Conservation (phyloP, 2,329 filamentous ascomycete genomes). For the Apiospora rasikravindrae region DNA sequence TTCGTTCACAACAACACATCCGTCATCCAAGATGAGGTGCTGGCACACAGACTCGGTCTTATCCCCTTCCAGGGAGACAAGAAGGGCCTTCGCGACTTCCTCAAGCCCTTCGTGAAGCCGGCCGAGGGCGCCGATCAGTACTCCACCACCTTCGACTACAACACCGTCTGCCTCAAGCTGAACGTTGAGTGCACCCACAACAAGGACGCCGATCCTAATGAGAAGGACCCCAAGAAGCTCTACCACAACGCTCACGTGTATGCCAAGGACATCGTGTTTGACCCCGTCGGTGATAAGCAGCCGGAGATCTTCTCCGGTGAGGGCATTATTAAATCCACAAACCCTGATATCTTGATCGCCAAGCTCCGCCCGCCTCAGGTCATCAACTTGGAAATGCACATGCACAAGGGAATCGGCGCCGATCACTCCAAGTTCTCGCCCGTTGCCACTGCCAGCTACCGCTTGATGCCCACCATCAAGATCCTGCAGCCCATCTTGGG, state of each 20-base stretch:
- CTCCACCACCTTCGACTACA: constrained; percentile 74
- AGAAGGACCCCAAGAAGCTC: constrained; percentile 81
- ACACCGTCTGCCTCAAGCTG: constrained; percentile 82
- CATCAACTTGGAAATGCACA: constrained; percentile 87
- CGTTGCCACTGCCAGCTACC: constrained; percentile 92
- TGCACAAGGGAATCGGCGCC: constrained; percentile 89
- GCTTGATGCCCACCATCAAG: constrained; percentile 84
- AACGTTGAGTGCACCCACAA: constrained; percentile 83
- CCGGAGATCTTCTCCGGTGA: constrained; percentile 70
- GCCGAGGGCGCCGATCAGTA: constrained; percentile 64
- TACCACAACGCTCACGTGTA: constrained; percentile 88
- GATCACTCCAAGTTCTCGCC: constrained; percentile 98
- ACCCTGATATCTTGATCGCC: constrained; percentile 92
- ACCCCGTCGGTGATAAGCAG: constrained; percentile 74
- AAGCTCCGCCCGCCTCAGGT: constrained; percentile 92
- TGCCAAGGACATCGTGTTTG: constrained; percentile 77
- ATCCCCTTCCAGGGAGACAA: constrained; percentile 85
- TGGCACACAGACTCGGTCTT: constrained; percentile 86
- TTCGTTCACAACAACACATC: constrained; percentile 97
- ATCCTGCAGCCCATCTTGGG: constrained; percentile 87
- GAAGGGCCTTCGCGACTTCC: constrained; percentile 75
- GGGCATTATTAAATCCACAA: constrained; percentile 73
- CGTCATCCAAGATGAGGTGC: constrained; percentile 96
- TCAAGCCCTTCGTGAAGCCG: constrained; percentile 82
- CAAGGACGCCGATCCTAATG: constrained; percentile 69